Conservation (phyloP, 352 stramenopile species). For the Pythium phragmiticola region DNA sequence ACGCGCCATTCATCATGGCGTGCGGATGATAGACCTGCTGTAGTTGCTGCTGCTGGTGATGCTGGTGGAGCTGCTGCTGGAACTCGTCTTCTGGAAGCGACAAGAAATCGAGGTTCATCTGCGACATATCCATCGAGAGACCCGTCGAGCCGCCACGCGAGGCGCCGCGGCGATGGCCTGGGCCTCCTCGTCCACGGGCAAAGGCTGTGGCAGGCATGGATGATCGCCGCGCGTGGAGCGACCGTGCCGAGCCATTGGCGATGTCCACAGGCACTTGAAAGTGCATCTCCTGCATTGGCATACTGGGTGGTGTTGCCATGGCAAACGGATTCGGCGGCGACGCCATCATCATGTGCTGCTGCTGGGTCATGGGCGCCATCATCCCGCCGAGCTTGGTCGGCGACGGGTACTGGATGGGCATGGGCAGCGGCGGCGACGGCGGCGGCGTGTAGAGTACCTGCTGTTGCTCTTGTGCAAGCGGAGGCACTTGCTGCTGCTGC, state of each 20-base stretch:
- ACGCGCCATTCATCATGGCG: conserved; percentile 5
- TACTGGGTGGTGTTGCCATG: conserved; percentile 4
- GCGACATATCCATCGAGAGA: conserved; percentile 81
- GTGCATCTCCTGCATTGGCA: conserved; percentile 20
- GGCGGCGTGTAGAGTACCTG: conserved; percentile 14
- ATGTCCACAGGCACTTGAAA: conserved; percentile 47
- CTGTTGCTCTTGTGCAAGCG: conserved; percentile 1
- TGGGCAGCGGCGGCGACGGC: conserved; percentile 16
- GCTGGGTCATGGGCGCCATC: conserved; percentile 11
- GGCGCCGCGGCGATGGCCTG: conserved; percentile 24
- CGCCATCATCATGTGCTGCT: conserved; percentile 17
- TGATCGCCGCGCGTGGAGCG: conserved; percentile 47
- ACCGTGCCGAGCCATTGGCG: conserved; percentile 53
- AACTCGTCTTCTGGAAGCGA: conserved; percentile 63
- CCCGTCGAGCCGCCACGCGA: conserved; percentile 50
- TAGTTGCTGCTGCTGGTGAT: conserved; percentile 29
- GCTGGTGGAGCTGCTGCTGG: conserved; percentile 37
- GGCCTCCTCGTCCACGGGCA: conserved; percentile 31
- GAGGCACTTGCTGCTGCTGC: conserved; percentile 5
- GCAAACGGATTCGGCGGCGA: conserved; percentile 15
- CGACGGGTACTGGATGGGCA: conserved; percentile 21
- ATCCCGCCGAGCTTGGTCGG: conserved; percentile 11
- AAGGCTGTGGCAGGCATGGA: conserved; percentile 40
- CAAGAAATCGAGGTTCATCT: conserved; percentile 76
- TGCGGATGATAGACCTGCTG: too few relatives aligned